Evolutionary conservation across 2,329 filamentous ascomycete species (phyloP), one percentile per base, ranked within the genome.

Genomic region (Colletotrichum neosansevieriae): DNA sequence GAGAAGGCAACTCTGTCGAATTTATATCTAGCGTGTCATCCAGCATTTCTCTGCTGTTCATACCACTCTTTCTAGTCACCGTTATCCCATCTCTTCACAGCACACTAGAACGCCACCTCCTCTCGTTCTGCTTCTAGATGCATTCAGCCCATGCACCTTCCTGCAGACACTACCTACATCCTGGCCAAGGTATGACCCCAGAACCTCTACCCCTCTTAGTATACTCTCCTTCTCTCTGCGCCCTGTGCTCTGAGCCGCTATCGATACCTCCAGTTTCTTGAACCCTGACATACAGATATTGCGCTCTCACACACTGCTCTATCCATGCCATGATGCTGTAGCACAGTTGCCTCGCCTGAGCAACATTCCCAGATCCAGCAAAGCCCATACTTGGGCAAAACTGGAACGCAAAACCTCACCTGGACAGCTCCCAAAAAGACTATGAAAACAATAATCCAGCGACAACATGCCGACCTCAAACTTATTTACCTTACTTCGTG

Each of bases 51-150:
- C 24, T 53, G 50, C 29, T 13, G 34, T 53, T 36, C 50, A 53
- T 15, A 53, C 29, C 10, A 13, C 17, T 34, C 9, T 19, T 19
- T 4, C 15, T 19, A 19, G 11, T 13, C 34, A 29, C 50, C 50
- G 19, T 42, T 6, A 32, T 34, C 13, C 38, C 58, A 34, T 29
- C 36, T 7, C 51, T 54, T 36, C 40, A 29, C 38, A 45, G 11
- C 34, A 44, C 40, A 36, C 17, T 63, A 64, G 59, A 66, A 54
- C 62, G 63, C 42, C 40, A 29, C 66, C 38, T 36, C 32, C 61
- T 65, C 66, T 34, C 21, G 50, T 50, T 44, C 36, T 44, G 66
- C 62, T 66, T 69, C 66, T 56, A 69, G 66, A 69, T 66, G 62
- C 66, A 53, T 65, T 59, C 61, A 34, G 61, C 47, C 58, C 44